A percentile compares a stretch with the other conserved stretches of the same genome.
Conservation (phyloP, 2,329 filamentous ascomycete genomes). For the Pseudopithomyces chartarum region DNA sequence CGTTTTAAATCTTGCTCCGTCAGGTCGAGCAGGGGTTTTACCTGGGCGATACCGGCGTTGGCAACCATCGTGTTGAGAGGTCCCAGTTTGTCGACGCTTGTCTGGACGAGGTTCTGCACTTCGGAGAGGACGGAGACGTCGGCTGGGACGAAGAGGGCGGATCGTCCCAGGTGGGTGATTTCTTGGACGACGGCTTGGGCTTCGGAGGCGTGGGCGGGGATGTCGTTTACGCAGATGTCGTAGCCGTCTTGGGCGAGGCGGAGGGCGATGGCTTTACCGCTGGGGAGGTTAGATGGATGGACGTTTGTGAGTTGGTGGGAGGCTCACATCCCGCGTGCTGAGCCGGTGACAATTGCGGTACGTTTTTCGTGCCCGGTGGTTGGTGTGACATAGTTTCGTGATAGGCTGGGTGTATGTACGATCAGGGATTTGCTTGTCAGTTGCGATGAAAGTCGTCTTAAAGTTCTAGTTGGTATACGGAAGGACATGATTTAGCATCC, state of each 20-base stretch:
- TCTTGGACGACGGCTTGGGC: conserved; percentile 60
- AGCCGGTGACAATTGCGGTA: conserved; percentile 47
- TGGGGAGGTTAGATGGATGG: conserved; percentile 28
- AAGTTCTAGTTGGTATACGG: conserved; percentile 22
- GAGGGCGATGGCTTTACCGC: conserved; percentile 66
- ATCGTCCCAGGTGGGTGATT: conserved; percentile 58
- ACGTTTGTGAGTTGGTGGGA: neutral
- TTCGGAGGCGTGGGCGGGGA: conserved; percentile 57
- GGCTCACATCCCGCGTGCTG: conserved; percentile 45
- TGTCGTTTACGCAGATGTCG: conserved; percentile 68
- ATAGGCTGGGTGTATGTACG: conserved; percentile 21
- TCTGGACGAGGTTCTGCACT: conserved; percentile 59
- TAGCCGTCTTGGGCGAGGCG: conserved; percentile 70
- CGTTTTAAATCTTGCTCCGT: conserved; percentile 61
- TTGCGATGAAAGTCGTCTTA: conserved; percentile 27
- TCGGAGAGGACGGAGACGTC: conserved; percentile 64
- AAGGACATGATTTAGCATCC: conserved; percentile 24
- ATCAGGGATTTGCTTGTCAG: conserved; percentile 16
- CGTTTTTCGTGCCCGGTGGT: conserved; percentile 23
- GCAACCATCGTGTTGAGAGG: conserved; percentile 61
- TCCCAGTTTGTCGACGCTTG: conserved; percentile 59
- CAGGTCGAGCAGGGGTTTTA: conserved; percentile 61
- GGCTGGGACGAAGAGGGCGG: conserved; percentile 60
- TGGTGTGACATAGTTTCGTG: conserved; percentile 31
- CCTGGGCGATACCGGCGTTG: conserved; percentile 66